Evolutionary conservation across 352 stramenopile species (phyloP).

Genomic region (Globisporangium takayamanum): DNA sequence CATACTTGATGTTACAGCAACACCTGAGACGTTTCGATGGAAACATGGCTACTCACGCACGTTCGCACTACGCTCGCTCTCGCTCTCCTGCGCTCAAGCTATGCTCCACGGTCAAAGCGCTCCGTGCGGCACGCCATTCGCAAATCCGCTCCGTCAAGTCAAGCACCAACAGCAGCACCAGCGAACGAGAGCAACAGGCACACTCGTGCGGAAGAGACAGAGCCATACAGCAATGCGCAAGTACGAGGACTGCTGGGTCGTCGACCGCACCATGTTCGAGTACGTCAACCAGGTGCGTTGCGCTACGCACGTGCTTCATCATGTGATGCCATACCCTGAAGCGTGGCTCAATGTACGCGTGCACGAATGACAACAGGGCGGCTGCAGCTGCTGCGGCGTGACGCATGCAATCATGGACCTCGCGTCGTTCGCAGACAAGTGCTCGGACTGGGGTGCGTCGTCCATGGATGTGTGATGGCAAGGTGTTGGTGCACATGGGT

Average conservation of each 20-base stretch:
- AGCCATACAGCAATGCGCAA: constrained; percentile 33
- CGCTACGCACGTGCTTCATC: background rate
- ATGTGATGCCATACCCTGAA: background rate
- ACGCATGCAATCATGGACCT: constrained; percentile 84
- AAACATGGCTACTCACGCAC: too few species aligned
- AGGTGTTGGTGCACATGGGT: too few species aligned
- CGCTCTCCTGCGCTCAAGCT: too few species aligned
- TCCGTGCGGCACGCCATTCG: background rate
- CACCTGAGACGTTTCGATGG: too few species aligned
- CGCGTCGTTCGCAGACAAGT: constrained; percentile 76
- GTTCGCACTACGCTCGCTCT: too few species aligned
- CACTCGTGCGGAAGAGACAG: background rate
- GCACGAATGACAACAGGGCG: constrained; percentile 35
- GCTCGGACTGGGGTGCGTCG: constrained; percentile 80
- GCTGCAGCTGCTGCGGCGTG: constrained; percentile 90
- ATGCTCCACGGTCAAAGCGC: background rate
- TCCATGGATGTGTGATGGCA: background rate
- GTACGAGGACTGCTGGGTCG: constrained; percentile 82
- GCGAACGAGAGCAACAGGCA: too few species aligned
- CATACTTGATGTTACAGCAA: too few species aligned
- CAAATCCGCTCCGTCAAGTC: background rate
- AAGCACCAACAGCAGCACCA: too few species aligned
- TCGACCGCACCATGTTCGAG: constrained; percentile 94
- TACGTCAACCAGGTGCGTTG: constrained; percentile 82
- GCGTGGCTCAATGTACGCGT: background rate